These are phyloP conservation scores for Ascochyta viciae-villosae DNA, from an alignment of 2,329 filamentous ascomycete genomes.

Conservation along the genomic window DNA sequence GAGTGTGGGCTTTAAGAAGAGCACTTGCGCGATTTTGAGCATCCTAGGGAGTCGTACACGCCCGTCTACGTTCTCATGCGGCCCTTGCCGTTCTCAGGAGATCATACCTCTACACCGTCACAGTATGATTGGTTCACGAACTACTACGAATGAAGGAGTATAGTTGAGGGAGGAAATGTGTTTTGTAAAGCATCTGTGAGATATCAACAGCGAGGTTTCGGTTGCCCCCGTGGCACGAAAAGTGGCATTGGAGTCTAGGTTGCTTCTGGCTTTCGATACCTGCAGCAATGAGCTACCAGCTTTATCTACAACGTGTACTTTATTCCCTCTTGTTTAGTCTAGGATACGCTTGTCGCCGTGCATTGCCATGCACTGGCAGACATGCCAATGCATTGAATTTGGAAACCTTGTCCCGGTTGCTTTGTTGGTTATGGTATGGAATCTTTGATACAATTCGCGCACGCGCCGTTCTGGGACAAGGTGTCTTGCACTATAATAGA, in stretches of 20 bases:
- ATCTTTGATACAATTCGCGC: too few relatives aligned
- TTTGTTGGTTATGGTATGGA: too few relatives aligned
- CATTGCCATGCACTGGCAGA: background rate
- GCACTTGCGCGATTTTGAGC: background rate
- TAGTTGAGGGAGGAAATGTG: background rate
- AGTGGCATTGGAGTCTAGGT: conserved; percentile 12
- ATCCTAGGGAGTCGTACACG: background rate
- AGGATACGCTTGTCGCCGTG: conserved; percentile 1
- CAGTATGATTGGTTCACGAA: background rate
- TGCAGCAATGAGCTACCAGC: conserved; percentile 6
- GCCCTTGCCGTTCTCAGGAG: background rate
- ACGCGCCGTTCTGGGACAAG: background rate
- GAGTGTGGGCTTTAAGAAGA: conserved; percentile 8
- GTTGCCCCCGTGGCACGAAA: conserved; percentile 7
- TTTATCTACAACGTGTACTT: conserved; percentile 14
- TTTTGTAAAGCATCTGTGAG: conserved; percentile 22
- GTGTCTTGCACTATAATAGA: background rate
- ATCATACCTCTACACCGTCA: background rate
- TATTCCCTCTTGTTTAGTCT: conserved; percentile 8
- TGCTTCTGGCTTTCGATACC: conserved; percentile 8
- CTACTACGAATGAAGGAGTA: conserved; percentile 2
- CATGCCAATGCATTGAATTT: too few relatives aligned
- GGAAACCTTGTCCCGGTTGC: too few relatives aligned
- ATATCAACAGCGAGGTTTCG: conserved; percentile 13
- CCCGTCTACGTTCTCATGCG: background rate